Evolutionary conservation across 176 grass and related monocot genomes (phyloP).

Genomic region (Canna indica): DNA sequence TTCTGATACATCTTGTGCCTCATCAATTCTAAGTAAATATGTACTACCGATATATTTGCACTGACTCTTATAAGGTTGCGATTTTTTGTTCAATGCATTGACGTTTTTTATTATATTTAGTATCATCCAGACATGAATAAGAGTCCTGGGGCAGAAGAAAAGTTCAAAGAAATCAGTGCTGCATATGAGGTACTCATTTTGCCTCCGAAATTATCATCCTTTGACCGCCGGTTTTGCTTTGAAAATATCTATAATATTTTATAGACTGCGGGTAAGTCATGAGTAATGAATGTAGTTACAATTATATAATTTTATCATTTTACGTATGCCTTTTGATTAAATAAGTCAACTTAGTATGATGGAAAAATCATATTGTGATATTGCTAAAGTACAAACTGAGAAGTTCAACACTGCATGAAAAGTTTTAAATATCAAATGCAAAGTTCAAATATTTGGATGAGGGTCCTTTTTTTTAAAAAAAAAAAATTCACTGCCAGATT

Average conservation of each 20-base stretch:
- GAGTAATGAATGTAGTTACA: not conserved
- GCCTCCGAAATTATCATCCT: not conserved
- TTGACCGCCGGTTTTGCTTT: not conserved
- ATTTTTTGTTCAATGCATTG: not conserved
- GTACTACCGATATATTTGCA: not conserved
- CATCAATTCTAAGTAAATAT: no score
- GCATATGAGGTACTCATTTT: slow-evolving; percentile 75
- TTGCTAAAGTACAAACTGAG: no score
- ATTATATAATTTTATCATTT: not conserved
- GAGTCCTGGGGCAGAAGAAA: slow-evolving; percentile 74
- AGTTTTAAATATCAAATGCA: no score
- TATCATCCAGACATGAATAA: slow-evolving; percentile 98
- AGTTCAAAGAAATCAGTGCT: slow-evolving; percentile 93
- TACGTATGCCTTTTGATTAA: not conserved
- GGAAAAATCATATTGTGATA: not conserved
- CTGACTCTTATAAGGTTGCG: not conserved
- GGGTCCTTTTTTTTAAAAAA: no score
- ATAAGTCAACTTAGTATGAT: not conserved
- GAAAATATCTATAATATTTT: not conserved
- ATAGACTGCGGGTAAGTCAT: not conserved
- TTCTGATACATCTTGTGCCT: no score
- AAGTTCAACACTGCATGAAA: no score
- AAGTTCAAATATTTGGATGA: no score
- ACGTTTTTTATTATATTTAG: slow-evolving; percentile 32
- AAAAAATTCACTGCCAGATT: slow-evolving; percentile 1